Evolutionary conservation across 495 filamentous ascomycete species (phyloP).

Genomic region (Aspergillus ellipticus): DNA sequence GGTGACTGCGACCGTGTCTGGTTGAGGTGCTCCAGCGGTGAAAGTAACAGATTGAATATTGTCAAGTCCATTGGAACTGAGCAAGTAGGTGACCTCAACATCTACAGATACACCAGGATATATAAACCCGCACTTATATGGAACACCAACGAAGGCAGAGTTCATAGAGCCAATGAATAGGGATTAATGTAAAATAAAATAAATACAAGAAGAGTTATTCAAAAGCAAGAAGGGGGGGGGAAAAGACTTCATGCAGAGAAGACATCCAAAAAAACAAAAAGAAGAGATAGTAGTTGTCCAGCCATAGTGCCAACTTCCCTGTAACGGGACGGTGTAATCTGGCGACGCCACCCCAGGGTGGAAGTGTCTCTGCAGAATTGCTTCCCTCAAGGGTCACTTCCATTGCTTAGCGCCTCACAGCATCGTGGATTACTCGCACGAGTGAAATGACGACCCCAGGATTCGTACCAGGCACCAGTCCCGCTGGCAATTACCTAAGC

Average conservation of each 20-base stretch:
- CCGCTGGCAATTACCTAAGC: slow-evolving; percentile 41
- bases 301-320: slow-evolving; percentile 41
- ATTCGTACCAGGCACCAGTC: slow-evolving; percentile 60
- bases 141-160: neutral
- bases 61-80: too few species aligned
- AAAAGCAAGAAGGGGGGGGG: neutral
- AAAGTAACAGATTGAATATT: too few species aligned
- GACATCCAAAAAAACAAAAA: slow-evolving; percentile 21
- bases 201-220: neutral
- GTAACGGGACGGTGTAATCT: slow-evolving; percentile 53
- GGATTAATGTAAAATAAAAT: neutral
- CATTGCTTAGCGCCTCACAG: slow-evolving; percentile 58
- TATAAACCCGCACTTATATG: neutral
- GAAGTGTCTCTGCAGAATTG: slow-evolving; percentile 62
- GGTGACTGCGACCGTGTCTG: too few species aligned
- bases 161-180: too few species aligned
- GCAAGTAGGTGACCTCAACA: neutral
- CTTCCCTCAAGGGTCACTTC: slow-evolving; percentile 61
- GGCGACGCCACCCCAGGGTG: slow-evolving; percentile 58
- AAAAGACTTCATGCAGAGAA: neutral
- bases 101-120: neutral
- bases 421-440: slow-evolving; percentile 59
- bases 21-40: too few species aligned
- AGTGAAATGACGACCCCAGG: slow-evolving; percentile 55
- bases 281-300: slow-evolving; percentile 28